Percentiles rank a stretch among this genome's conserved stretches.
Evolutionary conservation across 768 basidiomycete species (phyloP).

Genomic region (Russula earlei): DNA sequence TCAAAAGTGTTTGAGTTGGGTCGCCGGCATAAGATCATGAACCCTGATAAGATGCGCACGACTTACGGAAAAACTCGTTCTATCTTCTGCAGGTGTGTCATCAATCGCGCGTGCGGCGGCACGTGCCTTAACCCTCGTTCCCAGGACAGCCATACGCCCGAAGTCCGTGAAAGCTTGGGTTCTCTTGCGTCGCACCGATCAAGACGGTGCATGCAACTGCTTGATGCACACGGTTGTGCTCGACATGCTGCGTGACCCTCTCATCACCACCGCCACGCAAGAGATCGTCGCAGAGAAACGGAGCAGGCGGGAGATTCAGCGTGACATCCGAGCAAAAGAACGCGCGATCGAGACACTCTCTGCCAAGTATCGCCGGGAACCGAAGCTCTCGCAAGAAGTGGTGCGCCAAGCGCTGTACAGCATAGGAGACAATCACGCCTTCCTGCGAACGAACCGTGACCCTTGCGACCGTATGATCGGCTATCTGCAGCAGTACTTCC

Average conservation of each 20-base stretch:
- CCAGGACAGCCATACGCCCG: slow-evolving; percentile 77
- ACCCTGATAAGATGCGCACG: slow-evolving; percentile 84
- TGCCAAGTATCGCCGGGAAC: slow-evolving; percentile 44
- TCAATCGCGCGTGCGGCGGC: background rate
- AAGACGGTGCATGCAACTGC: slow-evolving; percentile 59
- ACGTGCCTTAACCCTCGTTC: slow-evolving; percentile 15
- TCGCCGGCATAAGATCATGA: slow-evolving; percentile 81
- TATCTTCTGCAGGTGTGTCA: slow-evolving; percentile 65
- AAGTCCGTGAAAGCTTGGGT: slow-evolving; percentile 69
- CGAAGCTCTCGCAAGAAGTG: slow-evolving; percentile 50
- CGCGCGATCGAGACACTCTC: slow-evolving; percentile 74
- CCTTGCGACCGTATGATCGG: slow-evolving; percentile 80
- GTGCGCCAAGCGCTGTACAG: slow-evolving; percentile 76
- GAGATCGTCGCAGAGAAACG: slow-evolving; percentile 72
- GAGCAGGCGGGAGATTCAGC: slow-evolving; percentile 68
- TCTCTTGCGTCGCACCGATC: slow-evolving; percentile 71
- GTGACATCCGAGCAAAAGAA: slow-evolving; percentile 77
- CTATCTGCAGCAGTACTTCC: slow-evolving; percentile 68
- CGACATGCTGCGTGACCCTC: slow-evolving; percentile 66
- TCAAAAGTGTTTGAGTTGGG: slow-evolving; percentile 77
- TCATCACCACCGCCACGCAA: slow-evolving; percentile 66
- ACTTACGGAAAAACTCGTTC: slow-evolving; percentile 81
- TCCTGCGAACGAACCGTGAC: slow-evolving; percentile 77
- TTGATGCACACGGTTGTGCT: slow-evolving; percentile 58
- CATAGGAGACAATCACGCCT: slow-evolving; percentile 86